Base-by-base conservation (phyloP, 2,329 filamentous ascomycete genomes). In the Paraphoma chrysanthemicola region DNA sequence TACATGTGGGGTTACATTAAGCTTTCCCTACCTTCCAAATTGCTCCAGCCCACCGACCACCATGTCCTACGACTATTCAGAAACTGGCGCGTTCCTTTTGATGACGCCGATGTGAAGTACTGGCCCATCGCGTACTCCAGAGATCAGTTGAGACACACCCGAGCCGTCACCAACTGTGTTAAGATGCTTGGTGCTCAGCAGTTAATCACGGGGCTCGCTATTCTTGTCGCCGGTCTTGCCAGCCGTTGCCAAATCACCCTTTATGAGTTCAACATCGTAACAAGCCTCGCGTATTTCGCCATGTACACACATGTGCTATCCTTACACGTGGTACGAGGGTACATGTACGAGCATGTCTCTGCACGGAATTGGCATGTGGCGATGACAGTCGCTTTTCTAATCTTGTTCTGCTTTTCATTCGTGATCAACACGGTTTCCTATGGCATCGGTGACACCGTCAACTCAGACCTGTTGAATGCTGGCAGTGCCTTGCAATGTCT, bases 191-290 rank as follows among this genome's bases (percentile, higher is more conserved):
- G 39, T 9, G 39, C n/a, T 11, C 53, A 59, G 14, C 56, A 57
- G n/a, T 50, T 55, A 8, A 38, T 59, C 2, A 62, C 56, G 17
- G 59, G 59, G 9, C 14, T 57, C 14, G 50, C 56, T 8, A 59
- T 62, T 4, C 28, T 59, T 2, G 48, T 53, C 5, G 59, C 50
- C 7, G 51, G 44, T 3, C 47, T 57, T 17, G 44, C 51, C 10
- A 59, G 53, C 52, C 50, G 41, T 3, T 56, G 50, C 17, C 28
- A 18, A 2, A 48, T 57, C 3, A 50, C 56, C 1, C 14, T 50
- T 3, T 53, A 54, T 23, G 51, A 62, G 33, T 42, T 54, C 28
- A 46, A 53, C 7, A 55, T 59, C 12, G 56, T 53, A 14, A 30
- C 29, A 0, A 51, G 18, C n/a, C 42, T 62, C 4, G 53, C 53